Conservation (phyloP, 2,329 filamentous ascomycete species). For the Coniochaeta hoffmannii region DNA sequence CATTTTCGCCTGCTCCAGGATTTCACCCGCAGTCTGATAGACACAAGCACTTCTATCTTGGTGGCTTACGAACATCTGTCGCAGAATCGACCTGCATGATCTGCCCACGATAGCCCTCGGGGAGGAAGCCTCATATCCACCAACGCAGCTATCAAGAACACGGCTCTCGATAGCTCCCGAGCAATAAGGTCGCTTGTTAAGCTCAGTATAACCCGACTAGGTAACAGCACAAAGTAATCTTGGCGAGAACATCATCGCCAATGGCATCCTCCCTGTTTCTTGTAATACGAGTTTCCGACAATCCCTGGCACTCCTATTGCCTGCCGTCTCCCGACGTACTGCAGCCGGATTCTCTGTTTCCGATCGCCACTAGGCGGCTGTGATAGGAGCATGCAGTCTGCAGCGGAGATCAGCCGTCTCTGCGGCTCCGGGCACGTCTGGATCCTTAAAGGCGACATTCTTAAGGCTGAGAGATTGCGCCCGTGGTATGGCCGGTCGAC, state of each 20-base stretch:
- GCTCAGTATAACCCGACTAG: background rate
- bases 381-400: background rate
- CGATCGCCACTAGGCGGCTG: background rate
- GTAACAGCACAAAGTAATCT: background rate
- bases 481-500: background rate
- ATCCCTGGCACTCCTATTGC: background rate
- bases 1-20: background rate
- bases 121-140: background rate
- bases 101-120: background rate
- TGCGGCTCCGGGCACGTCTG: background rate
- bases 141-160: too few species aligned
- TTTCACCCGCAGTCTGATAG: background rate
- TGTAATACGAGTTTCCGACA: background rate
- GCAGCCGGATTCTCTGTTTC: background rate
- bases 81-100: background rate
- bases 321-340: background rate
- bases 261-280: background rate
- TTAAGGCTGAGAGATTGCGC: background rate
- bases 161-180: too few species aligned
- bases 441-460: background rate
- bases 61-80: background rate
- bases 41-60: background rate
- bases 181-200: background rate
- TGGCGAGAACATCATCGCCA: background rate
- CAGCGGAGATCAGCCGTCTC: background rate